Conservation (phyloP, 345 rosid genomes). For the Syzygium aqueum region DNA sequence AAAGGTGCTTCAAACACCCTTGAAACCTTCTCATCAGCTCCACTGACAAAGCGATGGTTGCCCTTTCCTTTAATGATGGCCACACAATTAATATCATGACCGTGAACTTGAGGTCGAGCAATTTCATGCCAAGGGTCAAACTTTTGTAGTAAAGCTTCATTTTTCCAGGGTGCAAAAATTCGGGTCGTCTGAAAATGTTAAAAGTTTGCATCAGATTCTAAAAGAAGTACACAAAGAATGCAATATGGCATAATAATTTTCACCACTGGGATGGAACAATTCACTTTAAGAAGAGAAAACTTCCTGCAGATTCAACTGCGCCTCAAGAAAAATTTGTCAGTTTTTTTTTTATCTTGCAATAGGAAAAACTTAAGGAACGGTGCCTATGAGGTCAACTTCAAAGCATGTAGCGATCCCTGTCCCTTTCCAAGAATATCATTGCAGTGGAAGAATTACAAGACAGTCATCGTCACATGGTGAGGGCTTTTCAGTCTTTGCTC, state of each 20-base stretch:
- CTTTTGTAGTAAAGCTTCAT: constrained; percentile 16
- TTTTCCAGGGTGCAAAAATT: constrained; percentile 76
- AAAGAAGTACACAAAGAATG: neutral
- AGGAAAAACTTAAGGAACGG: neutral
- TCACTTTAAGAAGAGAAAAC: neutral
- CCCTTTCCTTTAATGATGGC: constrained; percentile 74
- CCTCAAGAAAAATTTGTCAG: neutral
- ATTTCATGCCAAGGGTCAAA: constrained; percentile 78
- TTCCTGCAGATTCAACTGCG: neutral
- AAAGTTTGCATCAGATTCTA: neutral
- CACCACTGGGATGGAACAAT: neutral
- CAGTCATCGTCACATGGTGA: neutral
- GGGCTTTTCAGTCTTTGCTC: neutral
- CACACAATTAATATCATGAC: constrained; percentile 86
- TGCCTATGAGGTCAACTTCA: neutral
- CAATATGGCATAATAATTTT: neutral
- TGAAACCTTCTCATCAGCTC: constrained; percentile 96
- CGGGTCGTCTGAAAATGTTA: constrained; percentile 56
- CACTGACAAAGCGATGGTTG: constrained; percentile 86
- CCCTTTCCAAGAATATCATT: neutral
- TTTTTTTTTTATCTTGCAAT: neutral
- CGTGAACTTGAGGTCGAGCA: constrained; percentile 95
- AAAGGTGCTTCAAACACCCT: constrained; percentile 92
- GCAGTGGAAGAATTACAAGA: neutral
- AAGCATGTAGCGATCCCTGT: neutral